These are phyloP conservation scores for Elongisporangium prolatum DNA, from an alignment of 352 stramenopile species.

Conservation along the genomic window DNA sequence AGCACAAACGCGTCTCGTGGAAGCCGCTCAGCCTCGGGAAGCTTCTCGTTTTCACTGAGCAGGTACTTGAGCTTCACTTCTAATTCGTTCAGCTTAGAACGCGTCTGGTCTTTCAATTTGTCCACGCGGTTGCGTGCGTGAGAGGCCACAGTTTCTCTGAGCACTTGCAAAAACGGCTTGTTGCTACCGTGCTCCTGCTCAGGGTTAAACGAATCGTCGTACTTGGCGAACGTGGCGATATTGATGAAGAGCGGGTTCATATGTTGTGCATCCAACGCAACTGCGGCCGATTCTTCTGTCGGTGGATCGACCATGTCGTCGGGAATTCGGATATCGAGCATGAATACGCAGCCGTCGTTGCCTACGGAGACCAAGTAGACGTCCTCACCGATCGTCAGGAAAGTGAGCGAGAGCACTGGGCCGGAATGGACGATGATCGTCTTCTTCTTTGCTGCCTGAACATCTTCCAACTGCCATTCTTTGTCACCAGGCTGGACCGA, in stretches of 20 bases:
- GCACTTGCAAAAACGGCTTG: slow-evolving; percentile 37
- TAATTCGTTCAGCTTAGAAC: slow-evolving; percentile 54
- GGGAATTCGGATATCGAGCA: slow-evolving; percentile 54
- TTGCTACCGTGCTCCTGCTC: slow-evolving; percentile 29
- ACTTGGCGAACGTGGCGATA: slow-evolving; percentile 64
- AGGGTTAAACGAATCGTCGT: slow-evolving; percentile 54
- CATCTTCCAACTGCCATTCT: slow-evolving; percentile 50
- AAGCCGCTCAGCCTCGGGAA: slow-evolving; percentile 68
- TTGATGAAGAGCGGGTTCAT: slow-evolving; percentile 62
- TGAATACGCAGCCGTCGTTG: slow-evolving; percentile 55
- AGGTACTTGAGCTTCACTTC: slow-evolving; percentile 62
- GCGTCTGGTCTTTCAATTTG: slow-evolving; percentile 59
- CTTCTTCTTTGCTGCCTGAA: slow-evolving; percentile 66
- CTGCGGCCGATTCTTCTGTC: not conserved
- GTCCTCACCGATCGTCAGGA: slow-evolving; percentile 30
- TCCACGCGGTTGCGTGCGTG: slow-evolving; percentile 56
- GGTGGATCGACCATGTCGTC: slow-evolving; percentile 14
- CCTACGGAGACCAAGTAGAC: slow-evolving; percentile 59
- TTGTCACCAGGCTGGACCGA: not conserved
- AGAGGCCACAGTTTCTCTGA: slow-evolving; percentile 26
- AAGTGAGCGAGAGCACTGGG: slow-evolving; percentile 49
- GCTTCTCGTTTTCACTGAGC: slow-evolving; percentile 61
- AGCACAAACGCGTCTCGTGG: slow-evolving; percentile 87
- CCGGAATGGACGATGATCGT: slow-evolving; percentile 48
- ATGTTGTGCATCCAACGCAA: slow-evolving; percentile 2